Percentiles rank a stretch among this genome's conserved stretches.
Conservation (phyloP, 352 stramenopile species). For the Phytopythium boreale region DNA sequence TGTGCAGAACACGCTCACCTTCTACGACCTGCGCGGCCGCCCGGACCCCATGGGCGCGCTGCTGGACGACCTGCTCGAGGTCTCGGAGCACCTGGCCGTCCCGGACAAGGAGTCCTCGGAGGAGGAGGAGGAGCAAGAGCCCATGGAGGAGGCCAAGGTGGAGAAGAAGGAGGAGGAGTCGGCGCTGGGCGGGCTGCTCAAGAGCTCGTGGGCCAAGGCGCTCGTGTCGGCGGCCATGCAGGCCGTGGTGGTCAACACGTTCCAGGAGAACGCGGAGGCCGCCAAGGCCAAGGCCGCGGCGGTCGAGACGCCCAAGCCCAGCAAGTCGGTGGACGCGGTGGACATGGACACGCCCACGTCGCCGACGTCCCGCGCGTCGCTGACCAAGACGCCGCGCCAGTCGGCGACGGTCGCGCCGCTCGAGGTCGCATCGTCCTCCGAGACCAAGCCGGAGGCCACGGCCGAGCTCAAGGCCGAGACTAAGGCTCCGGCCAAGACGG, state of each 20-base stretch:
- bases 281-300: slow-evolving; percentile 11
- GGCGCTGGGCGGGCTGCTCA: background rate
- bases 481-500: background rate
- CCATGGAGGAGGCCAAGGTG: slow-evolving; percentile 7
- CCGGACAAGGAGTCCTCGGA: slow-evolving; percentile 5
- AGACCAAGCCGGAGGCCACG: background rate
- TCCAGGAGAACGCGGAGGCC: slow-evolving; percentile 23
- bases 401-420: slow-evolving; percentile 7
- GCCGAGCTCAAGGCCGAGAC: background rate
- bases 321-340: slow-evolving; percentile 4
- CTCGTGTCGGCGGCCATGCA: slow-evolving; percentile 26
- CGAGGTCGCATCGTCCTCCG: background rate
- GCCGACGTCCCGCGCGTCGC: slow-evolving; percentile 5
- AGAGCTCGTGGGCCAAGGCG: slow-evolving; percentile 7
- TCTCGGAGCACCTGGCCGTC: slow-evolving; percentile 27
- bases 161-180: slow-evolving; percentile 10
- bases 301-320: slow-evolving; percentile 1
- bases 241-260: slow-evolving; percentile 27
- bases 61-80: slow-evolving; percentile 53
- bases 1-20: slow-evolving; percentile 44
- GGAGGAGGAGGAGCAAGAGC: slow-evolving; percentile 19
- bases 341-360: background rate
- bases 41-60: slow-evolving; percentile 38
- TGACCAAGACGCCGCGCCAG: slow-evolving; percentile 9
- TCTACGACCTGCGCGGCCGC: slow-evolving; percentile 41